Conservation (phyloP, 2,329 filamentous ascomycete genomes). For the Fonsecaea erecta region DNA sequence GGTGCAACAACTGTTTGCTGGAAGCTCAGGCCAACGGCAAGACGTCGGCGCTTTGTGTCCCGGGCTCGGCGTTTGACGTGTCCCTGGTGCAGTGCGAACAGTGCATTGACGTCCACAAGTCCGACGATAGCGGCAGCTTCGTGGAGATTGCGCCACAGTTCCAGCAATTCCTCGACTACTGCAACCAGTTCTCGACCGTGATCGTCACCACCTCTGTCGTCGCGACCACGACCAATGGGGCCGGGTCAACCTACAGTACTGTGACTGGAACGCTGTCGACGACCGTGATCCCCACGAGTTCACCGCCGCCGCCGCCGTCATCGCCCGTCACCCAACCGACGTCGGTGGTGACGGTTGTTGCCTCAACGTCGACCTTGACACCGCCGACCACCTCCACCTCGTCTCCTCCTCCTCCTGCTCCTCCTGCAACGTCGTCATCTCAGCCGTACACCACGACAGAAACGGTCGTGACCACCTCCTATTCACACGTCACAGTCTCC, state of each 20-base stretch:
- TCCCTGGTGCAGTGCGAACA: slow-evolving; percentile 47
- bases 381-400: not conserved
- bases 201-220: slow-evolving; percentile 25
- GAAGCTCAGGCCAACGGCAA: slow-evolving; percentile 58
- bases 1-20: slow-evolving; percentile 58
- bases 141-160: slow-evolving; percentile 48
- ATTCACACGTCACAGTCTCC: slow-evolving; percentile 17
- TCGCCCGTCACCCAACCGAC: slow-evolving; percentile 1
- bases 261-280: slow-evolving; percentile 16
- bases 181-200: slow-evolving; percentile 39
- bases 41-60: slow-evolving; percentile 51
- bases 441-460: slow-evolving; percentile 19
- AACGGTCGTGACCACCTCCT: slow-evolving; percentile 19
- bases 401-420: slow-evolving; percentile 1
- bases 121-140: slow-evolving; percentile 39
- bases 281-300: slow-evolving; percentile 25
- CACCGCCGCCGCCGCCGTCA: not conserved
- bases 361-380: not conserved
- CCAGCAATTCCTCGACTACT: slow-evolving; percentile 55
- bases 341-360: not conserved
- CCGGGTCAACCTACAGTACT: slow-evolving; percentile 13
- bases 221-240: slow-evolving; percentile 18
- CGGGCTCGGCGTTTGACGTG: slow-evolving; percentile 49
- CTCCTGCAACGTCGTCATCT: not conserved
- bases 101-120: slow-evolving; percentile 47